A percentile compares a stretch with the other conserved stretches of the same genome.
Conservation (phyloP, 352 stramenopile species). For the Thalassiosira exigua region DNA sequence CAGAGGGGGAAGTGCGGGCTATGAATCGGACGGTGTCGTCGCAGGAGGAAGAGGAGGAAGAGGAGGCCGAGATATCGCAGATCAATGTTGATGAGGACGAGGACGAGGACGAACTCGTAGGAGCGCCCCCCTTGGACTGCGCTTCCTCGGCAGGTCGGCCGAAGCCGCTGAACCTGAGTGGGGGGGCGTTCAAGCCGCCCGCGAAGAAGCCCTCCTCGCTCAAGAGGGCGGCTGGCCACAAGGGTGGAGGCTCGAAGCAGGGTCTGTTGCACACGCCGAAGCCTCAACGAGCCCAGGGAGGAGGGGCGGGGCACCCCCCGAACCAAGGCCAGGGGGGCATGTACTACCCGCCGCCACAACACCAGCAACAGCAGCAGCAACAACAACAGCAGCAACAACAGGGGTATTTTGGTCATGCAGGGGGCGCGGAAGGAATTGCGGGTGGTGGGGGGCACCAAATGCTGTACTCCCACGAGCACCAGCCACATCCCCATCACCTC, state of each 20-base stretch:
- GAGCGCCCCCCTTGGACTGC: no score
- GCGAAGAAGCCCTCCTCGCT: not conserved
- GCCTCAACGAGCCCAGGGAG: constrained; percentile 19
- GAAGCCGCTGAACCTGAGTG: constrained; percentile 35
- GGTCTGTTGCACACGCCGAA: constrained; percentile 26
- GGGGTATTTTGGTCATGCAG: constrained; percentile 14
- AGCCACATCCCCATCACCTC: constrained; percentile 7
- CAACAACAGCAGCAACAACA: constrained; percentile 19
- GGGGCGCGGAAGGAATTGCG: not conserved
- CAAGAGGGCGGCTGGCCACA: no score
- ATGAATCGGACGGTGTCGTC: constrained; percentile 11
- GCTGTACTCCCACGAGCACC: not conserved
- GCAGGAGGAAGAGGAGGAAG: constrained; percentile 8
- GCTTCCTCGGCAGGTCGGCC: constrained; percentile 2
- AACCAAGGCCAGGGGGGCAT: constrained; percentile 12
- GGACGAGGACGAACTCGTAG: constrained; percentile 12
- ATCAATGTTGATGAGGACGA: constrained; percentile 20
- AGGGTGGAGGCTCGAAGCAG: constrained; percentile 6
- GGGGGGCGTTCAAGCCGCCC: constrained; percentile 17
- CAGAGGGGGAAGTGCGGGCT: not conserved
- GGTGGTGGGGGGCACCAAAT: not conserved
- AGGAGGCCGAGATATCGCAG: constrained; percentile 29
- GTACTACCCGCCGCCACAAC: no score
- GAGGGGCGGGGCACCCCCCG: constrained; percentile 9
- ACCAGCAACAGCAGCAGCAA: no score